Evolutionary conservation across 192 early-diverging fungal genomes (phyloP).

Genomic region (Mortierella claussenii): DNA sequence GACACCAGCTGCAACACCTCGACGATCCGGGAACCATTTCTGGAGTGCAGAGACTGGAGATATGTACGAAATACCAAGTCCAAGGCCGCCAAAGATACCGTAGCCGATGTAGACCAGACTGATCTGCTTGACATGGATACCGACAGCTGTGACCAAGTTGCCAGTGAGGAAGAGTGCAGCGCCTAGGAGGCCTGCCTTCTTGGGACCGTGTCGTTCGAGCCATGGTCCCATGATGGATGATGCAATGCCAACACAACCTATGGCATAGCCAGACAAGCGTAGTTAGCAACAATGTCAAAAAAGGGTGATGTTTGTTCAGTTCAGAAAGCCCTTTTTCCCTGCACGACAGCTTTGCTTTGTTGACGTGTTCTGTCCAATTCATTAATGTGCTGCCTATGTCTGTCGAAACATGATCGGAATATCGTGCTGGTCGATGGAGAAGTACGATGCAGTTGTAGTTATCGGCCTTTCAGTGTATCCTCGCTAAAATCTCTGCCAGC

Average conservation of each 20-base stretch:
- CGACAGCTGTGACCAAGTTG: slow-evolving; percentile 67
- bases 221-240: slow-evolving; percentile 67
- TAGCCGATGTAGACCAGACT: slow-evolving; percentile 73
- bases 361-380: no score
- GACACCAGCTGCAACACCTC: slow-evolving; percentile 67
- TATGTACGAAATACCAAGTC: slow-evolving; percentile 73
- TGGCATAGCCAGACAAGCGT: no score
- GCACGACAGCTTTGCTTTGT: no score
- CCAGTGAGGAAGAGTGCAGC: slow-evolving; percentile 60
- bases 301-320: neutral
- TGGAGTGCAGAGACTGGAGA: slow-evolving; percentile 68
- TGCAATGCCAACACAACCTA: slow-evolving; percentile 65
- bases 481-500: no score
- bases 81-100: slow-evolving; percentile 69
- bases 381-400: no score
- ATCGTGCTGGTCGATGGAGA: no score
- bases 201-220: slow-evolving; percentile 69
- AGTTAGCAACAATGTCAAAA: no score
- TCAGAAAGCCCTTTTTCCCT: no score
- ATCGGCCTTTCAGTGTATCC: no score
- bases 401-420: no score
- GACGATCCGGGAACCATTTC: slow-evolving; percentile 72
- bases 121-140: slow-evolving; percentile 61
- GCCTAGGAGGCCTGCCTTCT: slow-evolving; percentile 59
- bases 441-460: no score